phyloP scores from a whole-genome alignment of 257 asterid genomes.

The Nicotiana undulata region DNA sequence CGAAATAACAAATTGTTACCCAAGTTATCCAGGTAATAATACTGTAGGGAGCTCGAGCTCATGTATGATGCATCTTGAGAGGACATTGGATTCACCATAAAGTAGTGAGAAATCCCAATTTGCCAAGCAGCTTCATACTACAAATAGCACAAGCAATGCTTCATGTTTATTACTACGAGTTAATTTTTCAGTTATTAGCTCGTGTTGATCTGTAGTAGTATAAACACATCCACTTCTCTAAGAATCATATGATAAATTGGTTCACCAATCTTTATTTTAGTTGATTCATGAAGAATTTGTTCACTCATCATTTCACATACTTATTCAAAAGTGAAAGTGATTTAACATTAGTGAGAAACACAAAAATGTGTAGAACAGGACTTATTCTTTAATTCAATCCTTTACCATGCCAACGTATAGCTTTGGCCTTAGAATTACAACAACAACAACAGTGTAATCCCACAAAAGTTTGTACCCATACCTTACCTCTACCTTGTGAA shows the following conservation, averaged over 20 bases:
- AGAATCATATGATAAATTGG: background rate
- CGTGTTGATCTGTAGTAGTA: background rate
- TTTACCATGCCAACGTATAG: too few relatives aligned
- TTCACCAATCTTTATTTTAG: background rate
- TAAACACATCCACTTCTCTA: background rate
- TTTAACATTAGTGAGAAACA: background rate
- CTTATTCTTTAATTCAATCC: background rate
- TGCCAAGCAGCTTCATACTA: too few relatives aligned
- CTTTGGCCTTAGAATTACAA: too few relatives aligned
- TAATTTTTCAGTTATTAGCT: background rate
- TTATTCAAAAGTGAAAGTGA: background rate
- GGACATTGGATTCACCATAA: too few relatives aligned
- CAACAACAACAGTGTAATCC: too few relatives aligned
- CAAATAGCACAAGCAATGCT: too few relatives aligned
- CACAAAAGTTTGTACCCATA: too few relatives aligned
- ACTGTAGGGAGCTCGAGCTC: background rate
- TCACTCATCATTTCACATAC: background rate
- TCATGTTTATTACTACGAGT: background rate
- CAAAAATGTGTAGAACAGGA: background rate
- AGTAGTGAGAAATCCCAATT: too few relatives aligned
- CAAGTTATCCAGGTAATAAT: background rate
- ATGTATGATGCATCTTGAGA: too few relatives aligned
- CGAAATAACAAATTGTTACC: background rate
- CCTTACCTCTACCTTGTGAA: too few relatives aligned
- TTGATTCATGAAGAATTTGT: background rate